Conservation (phyloP, 2,329 filamentous ascomycete species). For the Pseudofabraea citricarpa region DNA sequence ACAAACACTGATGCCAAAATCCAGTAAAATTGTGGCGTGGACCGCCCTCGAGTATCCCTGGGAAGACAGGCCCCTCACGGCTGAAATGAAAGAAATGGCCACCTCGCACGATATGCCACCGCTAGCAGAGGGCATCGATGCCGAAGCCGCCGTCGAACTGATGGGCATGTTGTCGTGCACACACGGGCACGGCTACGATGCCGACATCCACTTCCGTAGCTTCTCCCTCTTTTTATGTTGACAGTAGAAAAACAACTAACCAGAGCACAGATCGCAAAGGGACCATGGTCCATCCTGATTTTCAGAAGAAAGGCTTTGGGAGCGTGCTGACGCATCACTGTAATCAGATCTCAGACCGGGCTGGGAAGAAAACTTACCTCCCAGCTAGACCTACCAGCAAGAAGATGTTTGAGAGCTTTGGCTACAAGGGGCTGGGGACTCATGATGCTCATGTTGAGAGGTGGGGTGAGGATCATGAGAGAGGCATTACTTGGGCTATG, state of each 20-base stretch:
- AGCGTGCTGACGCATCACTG: constrained; percentile 12
- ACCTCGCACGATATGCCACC: constrained; percentile 8
- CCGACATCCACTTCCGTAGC: constrained; percentile 16
- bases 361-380: constrained; percentile 9
- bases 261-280: constrained; percentile 13
- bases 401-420: constrained; percentile 12
- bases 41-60: constrained; percentile 17
- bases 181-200: constrained; percentile 14
- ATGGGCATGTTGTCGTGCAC: constrained; percentile 5
- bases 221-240: not conserved
- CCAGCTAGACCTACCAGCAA: constrained; percentile 8
- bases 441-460: constrained; percentile 11
- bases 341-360: constrained; percentile 13
- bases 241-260: not conserved
- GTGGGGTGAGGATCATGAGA: constrained; percentile 4
- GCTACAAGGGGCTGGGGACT: constrained; percentile 10
- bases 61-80: constrained; percentile 12
- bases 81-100: constrained; percentile 8
- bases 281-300: constrained; percentile 15
- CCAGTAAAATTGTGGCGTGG: constrained; percentile 17
- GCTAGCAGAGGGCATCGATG: constrained; percentile 9
- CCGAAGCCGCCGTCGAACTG: constrained; percentile 8
- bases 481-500: not conserved
- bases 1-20: no score
- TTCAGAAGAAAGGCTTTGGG: constrained; percentile 13